Conservation (phyloP, 495 filamentous ascomycete species). For the Penicillium maclennaniae region DNA sequence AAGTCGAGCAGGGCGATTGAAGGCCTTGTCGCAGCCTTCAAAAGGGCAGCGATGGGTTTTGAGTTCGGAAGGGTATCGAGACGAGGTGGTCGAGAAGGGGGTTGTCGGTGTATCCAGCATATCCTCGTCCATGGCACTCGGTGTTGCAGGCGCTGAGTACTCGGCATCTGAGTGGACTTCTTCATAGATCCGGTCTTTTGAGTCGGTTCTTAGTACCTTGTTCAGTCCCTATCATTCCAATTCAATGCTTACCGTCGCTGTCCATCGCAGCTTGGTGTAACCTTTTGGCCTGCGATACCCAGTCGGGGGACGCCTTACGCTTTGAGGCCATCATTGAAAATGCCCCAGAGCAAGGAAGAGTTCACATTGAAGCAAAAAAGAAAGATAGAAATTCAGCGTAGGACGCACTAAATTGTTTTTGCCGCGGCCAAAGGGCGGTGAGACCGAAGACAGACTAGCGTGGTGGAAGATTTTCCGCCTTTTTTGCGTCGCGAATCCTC, state of each 20-base stretch:
- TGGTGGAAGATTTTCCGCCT: slow-evolving; percentile 40
- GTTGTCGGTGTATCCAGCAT: slow-evolving; percentile 49
- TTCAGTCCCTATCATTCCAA: slow-evolving; percentile 1
- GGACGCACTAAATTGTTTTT: slow-evolving; percentile 31
- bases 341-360: background rate
- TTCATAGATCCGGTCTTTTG: slow-evolving; percentile 40
- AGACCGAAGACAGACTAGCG: slow-evolving; percentile 31
- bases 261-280: slow-evolving; percentile 26
- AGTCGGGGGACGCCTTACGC: slow-evolving; percentile 27
- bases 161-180: slow-evolving; percentile 38
- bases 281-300: slow-evolving; percentile 24
- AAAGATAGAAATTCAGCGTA: slow-evolving; percentile 1
- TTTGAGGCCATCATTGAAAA: slow-evolving; percentile 24
- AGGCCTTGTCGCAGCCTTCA: slow-evolving; percentile 71
- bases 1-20: slow-evolving; percentile 79
- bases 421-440: slow-evolving; percentile 35
- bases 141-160: slow-evolving; percentile 29
- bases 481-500: slow-evolving; percentile 26
- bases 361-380: background rate
- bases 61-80: slow-evolving; percentile 60
- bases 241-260: slow-evolving; percentile 26
- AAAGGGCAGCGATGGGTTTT: slow-evolving; percentile 71
- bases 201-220: slow-evolving; percentile 1
- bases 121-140: slow-evolving; percentile 30
- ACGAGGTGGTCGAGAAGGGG: slow-evolving; percentile 50